These are phyloP conservation scores for Amphicarpaea edgeworthii DNA, from an alignment of 306 rosid genomes.

Conservation along the genomic window DNA sequence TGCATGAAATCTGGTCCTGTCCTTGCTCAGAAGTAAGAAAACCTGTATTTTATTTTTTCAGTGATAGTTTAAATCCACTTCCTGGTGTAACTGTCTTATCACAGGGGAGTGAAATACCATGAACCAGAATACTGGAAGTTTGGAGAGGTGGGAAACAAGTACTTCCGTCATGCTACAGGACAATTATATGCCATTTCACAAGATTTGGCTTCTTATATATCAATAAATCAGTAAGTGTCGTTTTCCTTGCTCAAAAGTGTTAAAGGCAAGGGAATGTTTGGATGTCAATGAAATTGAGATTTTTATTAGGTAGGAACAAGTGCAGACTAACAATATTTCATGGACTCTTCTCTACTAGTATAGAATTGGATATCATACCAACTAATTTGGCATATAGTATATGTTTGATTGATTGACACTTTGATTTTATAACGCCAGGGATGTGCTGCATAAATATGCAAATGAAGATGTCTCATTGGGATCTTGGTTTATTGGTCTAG, in stretches of 20 bases:
- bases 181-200: slow-evolving; percentile 87
- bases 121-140: slow-evolving; percentile 97
- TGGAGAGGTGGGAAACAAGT: slow-evolving; percentile 85
- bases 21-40: slow-evolving; percentile 80
- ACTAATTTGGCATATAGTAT: slow-evolving; percentile 15
- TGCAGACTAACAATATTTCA: not conserved
- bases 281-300: slow-evolving; percentile 30
- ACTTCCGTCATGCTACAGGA: slow-evolving; percentile 95
- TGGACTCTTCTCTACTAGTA: slow-evolving; percentile 26
- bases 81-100: slow-evolving; percentile 37
- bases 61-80: slow-evolving; percentile 30
- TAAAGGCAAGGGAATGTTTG: not conserved
- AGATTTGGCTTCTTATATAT: slow-evolving; percentile 83
- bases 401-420: slow-evolving; percentile 23
- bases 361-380: slow-evolving; percentile 6
- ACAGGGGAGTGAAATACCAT: slow-evolving; percentile 89
- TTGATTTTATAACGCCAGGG: slow-evolving; percentile 55
- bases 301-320: slow-evolving; percentile 4
- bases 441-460: slow-evolving; percentile 84
- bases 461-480: slow-evolving; percentile 96
- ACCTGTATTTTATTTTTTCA: slow-evolving; percentile 9
- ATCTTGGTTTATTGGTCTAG: slow-evolving; percentile 93
- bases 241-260: slow-evolving; percentile 11
- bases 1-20: slow-evolving; percentile 99
- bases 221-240: slow-evolving; percentile 72